A percentile compares a stretch with the other conserved stretches of the same genome.
These are phyloP conservation scores for Gnetum montanum DNA, from an alignment of 75 land plant species.

Conservation along the genomic window DNA sequence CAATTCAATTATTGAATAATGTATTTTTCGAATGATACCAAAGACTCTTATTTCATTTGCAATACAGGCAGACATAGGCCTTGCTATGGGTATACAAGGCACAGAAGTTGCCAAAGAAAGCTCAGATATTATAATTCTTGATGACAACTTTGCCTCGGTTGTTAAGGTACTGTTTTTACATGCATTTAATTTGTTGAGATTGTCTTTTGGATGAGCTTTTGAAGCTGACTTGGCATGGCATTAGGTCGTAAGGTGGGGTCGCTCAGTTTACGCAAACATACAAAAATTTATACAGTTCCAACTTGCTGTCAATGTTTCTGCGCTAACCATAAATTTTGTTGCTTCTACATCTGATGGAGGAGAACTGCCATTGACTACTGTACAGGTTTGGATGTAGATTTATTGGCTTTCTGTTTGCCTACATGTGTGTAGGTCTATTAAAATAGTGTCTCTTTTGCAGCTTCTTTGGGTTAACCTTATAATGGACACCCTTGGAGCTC, in stretches of 20 bases:
- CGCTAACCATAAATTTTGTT: constrained; percentile 78
- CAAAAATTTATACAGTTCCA: constrained; percentile 98
- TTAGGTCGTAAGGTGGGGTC: constrained; percentile 95
- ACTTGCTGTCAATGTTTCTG: constrained; percentile 92
- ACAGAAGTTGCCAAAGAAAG: constrained; percentile 99
- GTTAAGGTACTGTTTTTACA: constrained; percentile 60
- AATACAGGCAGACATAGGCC: constrained; percentile 89
- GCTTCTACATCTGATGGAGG: constrained; percentile 83
- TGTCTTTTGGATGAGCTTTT: neutral
- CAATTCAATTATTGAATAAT: constrained; percentile 1
- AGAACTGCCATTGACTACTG: constrained; percentile 80
- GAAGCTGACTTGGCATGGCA: constrained; percentile 2
- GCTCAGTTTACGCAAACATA: constrained; percentile 93
- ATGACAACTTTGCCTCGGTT: constrained; percentile 96
- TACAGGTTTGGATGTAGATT: constrained; percentile 44
- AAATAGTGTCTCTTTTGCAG: constrained; percentile 40
- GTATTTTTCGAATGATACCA: too few species aligned
- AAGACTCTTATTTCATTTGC: constrained; percentile 1
- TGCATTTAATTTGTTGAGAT: neutral
- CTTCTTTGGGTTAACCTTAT: constrained; percentile 98
- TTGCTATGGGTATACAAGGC: constrained; percentile 96
- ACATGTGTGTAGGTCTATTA: neutral
- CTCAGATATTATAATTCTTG: constrained; percentile 89
- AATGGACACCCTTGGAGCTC: constrained; percentile 99
- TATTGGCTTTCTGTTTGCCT: neutral